These are phyloP conservation scores for Bryoerythrophyllum caledonicum DNA, from an alignment of 225 moss, liverwort and hornwort genomes.

Conservation along the genomic window DNA sequence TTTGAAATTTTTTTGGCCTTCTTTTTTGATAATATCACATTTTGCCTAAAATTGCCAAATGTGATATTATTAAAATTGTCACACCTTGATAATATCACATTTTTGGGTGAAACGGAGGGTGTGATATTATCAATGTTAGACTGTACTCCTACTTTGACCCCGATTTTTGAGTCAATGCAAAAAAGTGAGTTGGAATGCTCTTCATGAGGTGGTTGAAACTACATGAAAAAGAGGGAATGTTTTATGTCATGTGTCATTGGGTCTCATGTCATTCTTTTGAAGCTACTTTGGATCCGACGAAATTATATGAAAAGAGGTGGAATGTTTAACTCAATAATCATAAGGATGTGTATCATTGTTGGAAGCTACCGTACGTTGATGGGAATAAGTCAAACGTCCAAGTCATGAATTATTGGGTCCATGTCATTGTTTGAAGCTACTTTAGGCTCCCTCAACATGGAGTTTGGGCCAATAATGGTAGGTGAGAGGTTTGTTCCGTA, in stretches of 20 bases:
- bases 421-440: constrained; percentile 6
- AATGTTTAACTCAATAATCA: neutral
- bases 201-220: neutral
- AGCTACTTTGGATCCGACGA: neutral
- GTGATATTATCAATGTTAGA: no score
- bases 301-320: no score
- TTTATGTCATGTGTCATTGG: no score
- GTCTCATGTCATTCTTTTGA: no score
- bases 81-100: no score
- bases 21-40: no score
- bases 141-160: neutral
- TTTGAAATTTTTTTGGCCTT: no score
- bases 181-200: neutral
- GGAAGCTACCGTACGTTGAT: no score
- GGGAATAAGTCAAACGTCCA: neutral
- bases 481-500: neutral
- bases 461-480: constrained; percentile 5
- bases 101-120: no score
- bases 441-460: neutral
- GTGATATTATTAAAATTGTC: no score
- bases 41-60: no score
- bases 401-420: neutral
- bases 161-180: neutral
- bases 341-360: no score
- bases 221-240: neutral